Conservation (phyloP, 106 monocot genomes). For the Acorus calamus region DNA sequence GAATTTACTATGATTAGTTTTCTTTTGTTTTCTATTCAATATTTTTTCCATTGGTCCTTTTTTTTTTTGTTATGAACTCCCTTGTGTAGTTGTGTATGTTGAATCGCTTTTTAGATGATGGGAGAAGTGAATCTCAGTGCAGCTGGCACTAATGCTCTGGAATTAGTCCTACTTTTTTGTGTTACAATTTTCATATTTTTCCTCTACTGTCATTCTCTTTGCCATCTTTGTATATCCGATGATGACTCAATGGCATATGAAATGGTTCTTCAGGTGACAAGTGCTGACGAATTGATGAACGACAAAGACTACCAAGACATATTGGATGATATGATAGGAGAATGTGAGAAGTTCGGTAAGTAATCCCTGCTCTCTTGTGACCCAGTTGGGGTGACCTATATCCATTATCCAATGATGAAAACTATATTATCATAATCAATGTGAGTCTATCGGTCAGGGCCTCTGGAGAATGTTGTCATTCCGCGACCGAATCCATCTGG, state of each 20-base stretch:
- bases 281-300: slow-evolving; percentile 23
- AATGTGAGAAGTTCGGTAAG: slow-evolving; percentile 39
- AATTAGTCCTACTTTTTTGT: too few relatives aligned
- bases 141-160: too few relatives aligned
- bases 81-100: too few relatives aligned
- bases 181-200: too few relatives aligned
- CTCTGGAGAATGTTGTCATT: slow-evolving; percentile 26
- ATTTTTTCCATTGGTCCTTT: too few relatives aligned
- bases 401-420: background rate
- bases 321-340: slow-evolving; percentile 44
- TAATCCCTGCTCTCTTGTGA: background rate
- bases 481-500: slow-evolving; percentile 29
- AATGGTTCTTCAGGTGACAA: slow-evolving; percentile 15
- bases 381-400: background rate
- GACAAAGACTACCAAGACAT: slow-evolving; percentile 40
- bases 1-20: too few relatives aligned
- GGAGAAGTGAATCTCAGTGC: too few relatives aligned
- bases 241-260: background rate
- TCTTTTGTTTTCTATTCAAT: too few relatives aligned
- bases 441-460: slow-evolving; percentile 7
- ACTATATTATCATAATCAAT: background rate
- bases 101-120: too few relatives aligned
- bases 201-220: too few relatives aligned
- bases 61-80: too few relatives aligned
- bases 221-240: background rate